A percentile compares a stretch with the other conserved stretches of the same genome.
Evolutionary conservation across 2,329 filamentous ascomycete genomes (phyloP).

Genomic region (Colletotrichum lini): DNA sequence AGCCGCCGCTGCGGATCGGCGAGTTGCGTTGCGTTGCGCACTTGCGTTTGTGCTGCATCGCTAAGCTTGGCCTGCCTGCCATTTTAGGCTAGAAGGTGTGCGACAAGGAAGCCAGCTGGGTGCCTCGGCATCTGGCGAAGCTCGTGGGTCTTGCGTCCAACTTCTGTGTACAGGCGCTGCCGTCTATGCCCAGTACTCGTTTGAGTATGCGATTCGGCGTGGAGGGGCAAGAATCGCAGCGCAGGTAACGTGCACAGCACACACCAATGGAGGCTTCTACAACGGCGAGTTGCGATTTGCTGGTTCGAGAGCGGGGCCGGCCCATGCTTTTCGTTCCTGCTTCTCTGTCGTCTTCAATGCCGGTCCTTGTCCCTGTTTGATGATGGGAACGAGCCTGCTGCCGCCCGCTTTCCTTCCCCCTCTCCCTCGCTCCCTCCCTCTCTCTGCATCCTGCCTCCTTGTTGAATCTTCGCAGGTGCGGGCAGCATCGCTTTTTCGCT

Average conservation of each 20-base stretch:
- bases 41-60: slow-evolving; percentile 25
- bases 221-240: slow-evolving; percentile 6
- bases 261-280: background rate
- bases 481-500: slow-evolving; percentile 8
- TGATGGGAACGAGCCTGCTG: slow-evolving; percentile 17
- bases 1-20: slow-evolving; percentile 14
- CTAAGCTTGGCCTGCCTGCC: slow-evolving; percentile 24
- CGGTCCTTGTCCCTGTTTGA: slow-evolving; percentile 20
- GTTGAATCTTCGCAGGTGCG: background rate
- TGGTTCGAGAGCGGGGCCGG: background rate
- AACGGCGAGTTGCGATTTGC: slow-evolving; percentile 38
- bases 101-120: slow-evolving; percentile 12
- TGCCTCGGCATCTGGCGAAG: slow-evolving; percentile 40
- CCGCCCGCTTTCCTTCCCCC: slow-evolving; percentile 26
- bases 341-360: background rate
- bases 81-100: background rate
- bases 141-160: slow-evolving; percentile 31
- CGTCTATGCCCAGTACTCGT: background rate
- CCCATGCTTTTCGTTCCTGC: slow-evolving; percentile 16
- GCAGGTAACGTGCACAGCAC: slow-evolving; percentile 5
- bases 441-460: slow-evolving; percentile 3
- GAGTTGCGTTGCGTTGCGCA: slow-evolving; percentile 9
- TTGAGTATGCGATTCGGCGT: slow-evolving; percentile 14
- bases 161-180: background rate
- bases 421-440: slow-evolving; percentile 23